These are phyloP conservation scores for Piper betle DNA, from an alignment of 164 flowering plant species.

Conservation along the genomic window DNA sequence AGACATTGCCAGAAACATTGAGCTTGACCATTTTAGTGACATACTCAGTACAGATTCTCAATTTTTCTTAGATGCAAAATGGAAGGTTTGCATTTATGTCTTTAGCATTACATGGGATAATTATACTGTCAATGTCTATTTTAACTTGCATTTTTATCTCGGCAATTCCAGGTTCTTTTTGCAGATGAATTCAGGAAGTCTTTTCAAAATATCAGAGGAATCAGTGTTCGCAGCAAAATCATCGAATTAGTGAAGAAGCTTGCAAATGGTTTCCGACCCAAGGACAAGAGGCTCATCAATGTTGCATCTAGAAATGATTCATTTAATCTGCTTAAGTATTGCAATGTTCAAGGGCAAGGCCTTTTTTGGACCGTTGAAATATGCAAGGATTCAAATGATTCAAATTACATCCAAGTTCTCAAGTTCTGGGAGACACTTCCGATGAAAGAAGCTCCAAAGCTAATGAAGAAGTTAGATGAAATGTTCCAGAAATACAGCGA, in stretches of 20 bases:
- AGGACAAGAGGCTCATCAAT: neutral
- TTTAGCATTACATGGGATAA: neutral
- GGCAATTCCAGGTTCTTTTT: slow-evolving; percentile 19
- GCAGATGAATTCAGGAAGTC: slow-evolving; percentile 20
- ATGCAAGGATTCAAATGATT: slow-evolving; percentile 2
- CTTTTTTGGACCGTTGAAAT: slow-evolving; percentile 34
- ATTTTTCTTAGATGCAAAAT: slow-evolving; percentile 38
- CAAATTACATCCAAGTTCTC: slow-evolving; percentile 19
- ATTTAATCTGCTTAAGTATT: slow-evolving; percentile 16
- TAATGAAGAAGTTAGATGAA: slow-evolving; percentile 16
- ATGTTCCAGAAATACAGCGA: slow-evolving; percentile 5
- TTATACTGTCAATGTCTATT: neutral
- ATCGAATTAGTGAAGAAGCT: slow-evolving; percentile 20
- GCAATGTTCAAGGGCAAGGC: slow-evolving; percentile 13
- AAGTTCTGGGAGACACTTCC: slow-evolving; percentile 68
- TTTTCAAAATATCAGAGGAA: slow-evolving; percentile 5
- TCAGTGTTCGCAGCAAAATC: slow-evolving; percentile 8
- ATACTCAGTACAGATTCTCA: slow-evolving; percentile 33
- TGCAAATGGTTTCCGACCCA: slow-evolving; percentile 29
- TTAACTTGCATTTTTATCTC: neutral
- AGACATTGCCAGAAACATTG: slow-evolving; percentile 4
- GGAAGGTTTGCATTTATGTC: slow-evolving; percentile 48
- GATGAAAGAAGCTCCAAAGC: slow-evolving; percentile 33
- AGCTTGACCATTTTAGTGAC: slow-evolving; percentile 8
- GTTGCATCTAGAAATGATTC: slow-evolving; percentile 8